Evolutionary conservation across 495 filamentous ascomycete genomes (phyloP).

Genomic region (Aspergillus sclerotioniger): DNA sequence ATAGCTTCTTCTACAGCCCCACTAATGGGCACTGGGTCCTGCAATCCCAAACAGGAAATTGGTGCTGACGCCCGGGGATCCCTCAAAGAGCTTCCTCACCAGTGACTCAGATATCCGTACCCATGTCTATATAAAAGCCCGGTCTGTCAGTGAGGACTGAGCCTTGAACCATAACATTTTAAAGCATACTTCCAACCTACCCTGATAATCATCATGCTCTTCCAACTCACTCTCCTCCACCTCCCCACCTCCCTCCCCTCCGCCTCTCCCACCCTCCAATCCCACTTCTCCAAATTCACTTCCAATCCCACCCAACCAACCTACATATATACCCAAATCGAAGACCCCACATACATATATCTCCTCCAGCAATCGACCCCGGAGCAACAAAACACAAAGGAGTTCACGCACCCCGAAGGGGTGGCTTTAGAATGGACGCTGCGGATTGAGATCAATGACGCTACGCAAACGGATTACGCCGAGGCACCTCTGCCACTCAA

Average conservation of each 20-base stretch:
- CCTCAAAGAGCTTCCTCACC: background rate
- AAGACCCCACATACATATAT: constrained; percentile 47
- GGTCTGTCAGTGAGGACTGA: no score
- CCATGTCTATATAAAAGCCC: no score
- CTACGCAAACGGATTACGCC: constrained; percentile 7
- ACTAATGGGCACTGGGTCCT: no score
- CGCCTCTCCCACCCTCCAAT: constrained; percentile 12
- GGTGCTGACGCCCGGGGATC: background rate
- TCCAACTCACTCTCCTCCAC: constrained; percentile 52
- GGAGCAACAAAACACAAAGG: constrained; percentile 37
- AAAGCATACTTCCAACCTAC: no score
- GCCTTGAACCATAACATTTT: no score
- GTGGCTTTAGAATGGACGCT: constrained; percentile 40
- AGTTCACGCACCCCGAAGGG: constrained; percentile 45
- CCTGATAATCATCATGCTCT: constrained; percentile 35
- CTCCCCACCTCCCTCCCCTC: constrained; percentile 16
- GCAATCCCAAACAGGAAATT: background rate
- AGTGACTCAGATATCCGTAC: constrained; percentile 1
- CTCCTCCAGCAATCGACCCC: constrained; percentile 53
- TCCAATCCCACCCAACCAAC: constrained; percentile 33
- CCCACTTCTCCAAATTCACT: constrained; percentile 26
- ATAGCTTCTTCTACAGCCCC: no score
- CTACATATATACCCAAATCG: constrained; percentile 42
- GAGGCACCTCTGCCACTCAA: constrained; percentile 27
- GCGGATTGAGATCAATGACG: constrained; percentile 32